Percentiles rank a stretch among this genome's conserved stretches.
Evolutionary conservation across 176 grass and related monocot genomes (phyloP).

Genomic region (Poa pratensis): DNA sequence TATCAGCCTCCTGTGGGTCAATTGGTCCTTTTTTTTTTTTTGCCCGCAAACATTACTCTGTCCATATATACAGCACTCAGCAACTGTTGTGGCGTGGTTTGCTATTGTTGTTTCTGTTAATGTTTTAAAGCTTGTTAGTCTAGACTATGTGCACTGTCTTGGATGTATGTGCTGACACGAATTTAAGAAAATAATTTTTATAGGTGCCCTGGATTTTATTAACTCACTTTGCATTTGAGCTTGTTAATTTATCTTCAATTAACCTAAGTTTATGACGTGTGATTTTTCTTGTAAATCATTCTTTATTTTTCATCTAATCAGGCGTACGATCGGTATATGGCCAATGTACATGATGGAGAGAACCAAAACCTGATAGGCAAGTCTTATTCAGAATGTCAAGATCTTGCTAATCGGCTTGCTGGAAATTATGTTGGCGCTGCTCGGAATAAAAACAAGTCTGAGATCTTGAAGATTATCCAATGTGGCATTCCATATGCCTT

Average conservation of each 20-base stretch:
- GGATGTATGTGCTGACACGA: slow-evolving; percentile 24
- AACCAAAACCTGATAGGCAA: slow-evolving; percentile 60
- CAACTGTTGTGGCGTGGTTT: background rate
- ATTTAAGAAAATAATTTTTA: slow-evolving; percentile 13
- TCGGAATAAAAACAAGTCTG: slow-evolving; percentile 72
- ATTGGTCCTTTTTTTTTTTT: background rate
- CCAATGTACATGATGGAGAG: slow-evolving; percentile 47
- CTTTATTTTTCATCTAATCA: slow-evolving; percentile 53
- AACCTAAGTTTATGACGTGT: slow-evolving; percentile 24
- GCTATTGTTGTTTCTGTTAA: background rate
- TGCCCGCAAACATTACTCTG: background rate
- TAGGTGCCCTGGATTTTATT: background rate
- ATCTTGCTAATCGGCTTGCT: slow-evolving; percentile 79
- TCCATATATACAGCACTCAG: background rate
- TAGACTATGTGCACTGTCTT: slow-evolving; percentile 18
- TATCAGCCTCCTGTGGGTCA: background rate
- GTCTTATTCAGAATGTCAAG: slow-evolving; percentile 81
- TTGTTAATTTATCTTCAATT: slow-evolving; percentile 13
- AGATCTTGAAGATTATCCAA: slow-evolving; percentile 86
- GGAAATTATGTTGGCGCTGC: slow-evolving; percentile 69
- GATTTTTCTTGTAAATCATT: slow-evolving; percentile 23
- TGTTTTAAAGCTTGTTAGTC: background rate
- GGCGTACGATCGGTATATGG: slow-evolving; percentile 66
- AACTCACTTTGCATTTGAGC: background rate
- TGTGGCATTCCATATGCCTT: slow-evolving; percentile 80